A percentile compares a stretch with the other conserved stretches of the same genome.
phyloP scores from a whole-genome alignment of 1,284 basidiomycete species.

The Pholiota adiposa region DNA sequence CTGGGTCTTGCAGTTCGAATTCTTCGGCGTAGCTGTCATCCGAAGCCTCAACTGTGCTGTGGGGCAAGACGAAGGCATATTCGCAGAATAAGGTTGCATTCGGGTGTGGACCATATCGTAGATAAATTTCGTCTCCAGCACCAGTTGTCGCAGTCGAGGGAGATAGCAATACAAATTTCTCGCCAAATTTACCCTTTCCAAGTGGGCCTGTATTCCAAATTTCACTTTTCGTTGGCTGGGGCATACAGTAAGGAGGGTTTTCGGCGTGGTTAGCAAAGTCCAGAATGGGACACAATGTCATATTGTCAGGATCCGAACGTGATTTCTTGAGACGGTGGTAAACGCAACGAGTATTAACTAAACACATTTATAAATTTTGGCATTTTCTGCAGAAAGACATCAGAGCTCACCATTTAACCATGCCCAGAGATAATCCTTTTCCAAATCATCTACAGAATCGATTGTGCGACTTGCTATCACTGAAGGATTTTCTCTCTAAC shows the following conservation, averaged over 20 bases:
- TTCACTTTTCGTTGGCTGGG: slow-evolving; percentile 41
- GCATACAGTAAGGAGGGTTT: slow-evolving; percentile 44
- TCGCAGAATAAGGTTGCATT: slow-evolving; percentile 80
- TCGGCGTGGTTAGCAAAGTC: slow-evolving; percentile 84
- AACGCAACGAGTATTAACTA: slow-evolving; percentile 89
- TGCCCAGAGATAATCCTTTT: slow-evolving; percentile 72
- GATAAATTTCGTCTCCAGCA: slow-evolving; percentile 65
- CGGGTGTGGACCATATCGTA: slow-evolving; percentile 79
- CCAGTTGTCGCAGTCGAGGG: slow-evolving; percentile 44
- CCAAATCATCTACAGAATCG: slow-evolving; percentile 16
- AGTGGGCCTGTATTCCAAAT: slow-evolving; percentile 40
- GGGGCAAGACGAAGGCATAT: slow-evolving; percentile 76
- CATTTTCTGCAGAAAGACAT: slow-evolving; percentile 23
- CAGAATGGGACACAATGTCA: slow-evolving; percentile 83
- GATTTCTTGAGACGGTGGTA: slow-evolving; percentile 69
- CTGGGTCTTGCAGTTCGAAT: slow-evolving; percentile 62
- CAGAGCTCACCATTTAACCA: slow-evolving; percentile 76
- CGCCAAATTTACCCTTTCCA: slow-evolving; percentile 34
- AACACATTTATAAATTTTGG: slow-evolving; percentile 3
- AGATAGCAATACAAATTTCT: slow-evolving; percentile 60
- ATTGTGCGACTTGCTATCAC: slow-evolving; percentile 15
- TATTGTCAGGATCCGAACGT: slow-evolving; percentile 66
- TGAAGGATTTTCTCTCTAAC: slow-evolving; percentile 30
- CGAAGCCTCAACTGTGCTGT: slow-evolving; percentile 26
- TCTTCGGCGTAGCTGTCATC: slow-evolving; percentile 48